Evolutionary conservation across 1,139 yeast species (phyloP).

Genomic region (Schizosaccharomyces versatilis): DNA sequence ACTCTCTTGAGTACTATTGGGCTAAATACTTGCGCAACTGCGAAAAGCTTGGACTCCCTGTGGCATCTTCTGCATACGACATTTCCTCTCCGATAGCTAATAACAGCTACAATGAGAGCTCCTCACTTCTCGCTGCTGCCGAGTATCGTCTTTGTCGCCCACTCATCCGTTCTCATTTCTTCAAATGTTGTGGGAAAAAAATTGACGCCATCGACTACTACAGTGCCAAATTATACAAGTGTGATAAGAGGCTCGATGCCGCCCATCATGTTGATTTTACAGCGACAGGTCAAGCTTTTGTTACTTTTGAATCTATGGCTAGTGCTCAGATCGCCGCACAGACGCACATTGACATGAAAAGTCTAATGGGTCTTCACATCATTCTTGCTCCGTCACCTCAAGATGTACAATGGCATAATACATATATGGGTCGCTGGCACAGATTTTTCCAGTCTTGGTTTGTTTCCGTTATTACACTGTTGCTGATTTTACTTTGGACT

Average conservation of each 20-base stretch:
- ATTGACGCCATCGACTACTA: conserved; percentile 47
- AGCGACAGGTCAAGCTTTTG: conserved; percentile 38
- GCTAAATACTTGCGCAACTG: conserved; percentile 28
- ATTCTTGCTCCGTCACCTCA: conserved; percentile 71
- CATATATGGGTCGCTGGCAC: conserved; percentile 36
- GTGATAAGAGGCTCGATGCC: conserved; percentile 35
- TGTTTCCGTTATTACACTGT: conserved; percentile 41
- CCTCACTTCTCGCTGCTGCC: background rate
- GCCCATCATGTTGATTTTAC: conserved; percentile 26
- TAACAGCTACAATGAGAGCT: background rate
- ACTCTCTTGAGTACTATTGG: conserved; percentile 51
- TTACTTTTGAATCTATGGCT: conserved; percentile 68
- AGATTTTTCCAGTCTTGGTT: conserved; percentile 36
- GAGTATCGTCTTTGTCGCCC: conserved; percentile 20
- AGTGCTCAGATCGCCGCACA: conserved; percentile 83
- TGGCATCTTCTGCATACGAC: background rate
- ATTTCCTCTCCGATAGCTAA: conserved; percentile 1
- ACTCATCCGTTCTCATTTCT: conserved; percentile 23
- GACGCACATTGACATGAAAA: conserved; percentile 61
- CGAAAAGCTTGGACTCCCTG: background rate
- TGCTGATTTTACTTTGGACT: conserved; percentile 43
- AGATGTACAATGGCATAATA: conserved; percentile 62
- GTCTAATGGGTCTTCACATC: conserved; percentile 44
- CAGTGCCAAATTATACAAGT: conserved; percentile 30
- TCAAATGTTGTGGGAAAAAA: conserved; percentile 33